Base-by-base conservation (phyloP, 805 yeast genomes). In the Zygosaccharomyces bisporus region DNA sequence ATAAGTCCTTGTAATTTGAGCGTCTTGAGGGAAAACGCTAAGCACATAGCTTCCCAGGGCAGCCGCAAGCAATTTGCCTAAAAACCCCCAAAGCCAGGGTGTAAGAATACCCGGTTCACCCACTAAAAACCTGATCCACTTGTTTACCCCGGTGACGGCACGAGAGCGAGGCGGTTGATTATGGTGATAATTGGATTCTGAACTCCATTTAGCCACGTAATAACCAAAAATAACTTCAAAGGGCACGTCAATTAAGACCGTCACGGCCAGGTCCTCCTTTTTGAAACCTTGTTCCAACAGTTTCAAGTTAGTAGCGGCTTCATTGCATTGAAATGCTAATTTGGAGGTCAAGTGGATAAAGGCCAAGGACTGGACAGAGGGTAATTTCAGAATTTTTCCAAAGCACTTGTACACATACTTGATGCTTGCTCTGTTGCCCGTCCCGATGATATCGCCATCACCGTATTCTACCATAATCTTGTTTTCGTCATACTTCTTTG, bases 211-310 rank as follows among this genome's bases (percentile, higher is more conserved):
- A 4, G 96, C 99, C 1, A 95, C 95, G 56, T 89, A 90, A 63
- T 89, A 93, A 1, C 99, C 98, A 67, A 93, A 91, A 3, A 91
- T 67, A 61, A 93, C 84, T 62, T 93, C 98, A 63, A 93, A 89
- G 8, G 99, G 99, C 65, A 93, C 93, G 63, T 93, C 96, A 39
- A 93, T 86, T 36, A 93, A 67, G 0, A 91, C 98, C 0, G 96
- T 86, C 16, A 93, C 77, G 1, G 98, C 95, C 31, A 93, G 69
- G 60, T 93, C 98, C 63, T 93, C 99, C 61, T 90, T 86, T 31
- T 93, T 80, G 35, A 93, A 79, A 0, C 99, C 99, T 57, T 83
- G 83, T 61, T 93, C 99, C 4, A 93, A 69, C 17, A 93, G 71
- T 62, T 91, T 93, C 54, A 93, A 74, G 60, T 91, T 91, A 1